These are phyloP conservation scores for Inosperma sp. DNA, from an alignment of 768 basidiomycete genomes.

Conservation along the genomic window DNA sequence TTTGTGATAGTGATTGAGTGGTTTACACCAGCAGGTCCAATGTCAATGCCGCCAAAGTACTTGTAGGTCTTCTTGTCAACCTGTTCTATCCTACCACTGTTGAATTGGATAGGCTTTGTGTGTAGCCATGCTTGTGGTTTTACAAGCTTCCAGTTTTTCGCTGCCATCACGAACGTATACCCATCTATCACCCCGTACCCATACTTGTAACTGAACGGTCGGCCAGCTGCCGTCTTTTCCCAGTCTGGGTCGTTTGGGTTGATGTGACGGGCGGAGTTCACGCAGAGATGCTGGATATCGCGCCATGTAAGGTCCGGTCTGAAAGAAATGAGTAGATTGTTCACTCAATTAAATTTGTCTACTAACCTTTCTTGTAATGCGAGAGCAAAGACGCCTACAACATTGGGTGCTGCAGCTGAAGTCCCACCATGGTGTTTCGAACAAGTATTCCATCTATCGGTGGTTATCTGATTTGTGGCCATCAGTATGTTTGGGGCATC, in stretches of 20 bases:
- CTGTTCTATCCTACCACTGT: conserved; percentile 51
- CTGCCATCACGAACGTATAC: conserved; percentile 71
- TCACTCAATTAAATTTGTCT: too few species aligned
- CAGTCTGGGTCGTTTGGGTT: conserved; percentile 92
- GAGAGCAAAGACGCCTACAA: conserved; percentile 87
- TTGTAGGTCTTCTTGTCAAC: conserved; percentile 34
- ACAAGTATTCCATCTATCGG: conserved; percentile 84
- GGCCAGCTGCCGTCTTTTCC: conserved; percentile 72
- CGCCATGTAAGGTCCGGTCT: conserved; percentile 97
- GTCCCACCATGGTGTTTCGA: conserved; percentile 86
- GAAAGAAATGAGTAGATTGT: too few species aligned
- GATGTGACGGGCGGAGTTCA: conserved; percentile 68
- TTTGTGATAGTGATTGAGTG: conserved; percentile 61
- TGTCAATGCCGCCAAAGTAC: conserved; percentile 61
- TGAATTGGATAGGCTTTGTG: conserved; percentile 63
- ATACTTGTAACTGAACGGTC: conserved; percentile 79
- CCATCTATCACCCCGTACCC: conserved; percentile 89
- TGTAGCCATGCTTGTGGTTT: conserved; percentile 93
- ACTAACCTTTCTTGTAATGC: conserved; percentile 77
- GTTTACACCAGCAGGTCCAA: conserved; percentile 56
- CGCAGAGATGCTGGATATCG: conserved; percentile 86
- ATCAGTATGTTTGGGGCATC: background rate
- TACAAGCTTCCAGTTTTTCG: conserved; percentile 76
- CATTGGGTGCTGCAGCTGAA: conserved; percentile 95
- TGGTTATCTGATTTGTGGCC: conserved; percentile 64